These are phyloP conservation scores for Flagelloscypha sp. DNA, from an alignment of 768 basidiomycete species.

Conservation along the genomic window DNA sequence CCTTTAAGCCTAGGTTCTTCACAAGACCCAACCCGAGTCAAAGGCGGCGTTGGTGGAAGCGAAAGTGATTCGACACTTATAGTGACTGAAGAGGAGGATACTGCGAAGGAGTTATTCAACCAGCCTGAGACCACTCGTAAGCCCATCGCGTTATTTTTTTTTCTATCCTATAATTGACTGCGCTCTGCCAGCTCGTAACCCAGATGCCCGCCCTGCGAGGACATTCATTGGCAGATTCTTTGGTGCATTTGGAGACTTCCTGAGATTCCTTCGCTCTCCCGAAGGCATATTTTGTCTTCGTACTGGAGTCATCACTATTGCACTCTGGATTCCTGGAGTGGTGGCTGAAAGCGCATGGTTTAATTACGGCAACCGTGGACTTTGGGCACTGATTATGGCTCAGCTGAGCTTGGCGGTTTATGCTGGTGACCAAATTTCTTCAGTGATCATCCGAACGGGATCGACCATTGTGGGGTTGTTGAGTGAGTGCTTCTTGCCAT, in stretches of 20 bases:
- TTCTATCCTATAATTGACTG: not conserved
- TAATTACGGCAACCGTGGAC: constrained; percentile 32
- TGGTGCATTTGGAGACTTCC: constrained; percentile 22
- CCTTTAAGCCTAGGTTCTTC: no score
- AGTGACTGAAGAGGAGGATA: constrained; percentile 5
- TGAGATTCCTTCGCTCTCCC: constrained; percentile 31
- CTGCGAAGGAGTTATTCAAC: constrained; percentile 8
- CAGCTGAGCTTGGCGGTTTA: constrained; percentile 33
- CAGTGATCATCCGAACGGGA: constrained; percentile 16
- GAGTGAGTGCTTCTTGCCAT: not conserved
- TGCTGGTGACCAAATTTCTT: constrained; percentile 33
- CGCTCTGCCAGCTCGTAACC: constrained; percentile 24
- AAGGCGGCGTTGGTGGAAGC: not conserved
- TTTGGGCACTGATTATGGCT: constrained; percentile 40
- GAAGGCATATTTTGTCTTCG: constrained; percentile 35
- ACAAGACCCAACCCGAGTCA: constrained; percentile 19
- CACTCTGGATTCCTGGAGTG: constrained; percentile 35
- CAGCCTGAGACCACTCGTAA: constrained; percentile 12
- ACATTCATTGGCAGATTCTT: constrained; percentile 25
- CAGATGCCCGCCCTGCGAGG: constrained; percentile 34
- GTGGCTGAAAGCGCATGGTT: constrained; percentile 30
- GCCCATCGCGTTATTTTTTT: constrained; percentile 1
- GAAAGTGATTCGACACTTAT: constrained; percentile 26
- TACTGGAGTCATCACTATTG: constrained; percentile 30
- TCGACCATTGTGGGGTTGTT: constrained; percentile 29